A percentile compares a stretch with the other conserved stretches of the same genome.
Evolutionary conservation across 2,329 filamentous ascomycete genomes (phyloP).

Genomic region (Xylaria sp.): DNA sequence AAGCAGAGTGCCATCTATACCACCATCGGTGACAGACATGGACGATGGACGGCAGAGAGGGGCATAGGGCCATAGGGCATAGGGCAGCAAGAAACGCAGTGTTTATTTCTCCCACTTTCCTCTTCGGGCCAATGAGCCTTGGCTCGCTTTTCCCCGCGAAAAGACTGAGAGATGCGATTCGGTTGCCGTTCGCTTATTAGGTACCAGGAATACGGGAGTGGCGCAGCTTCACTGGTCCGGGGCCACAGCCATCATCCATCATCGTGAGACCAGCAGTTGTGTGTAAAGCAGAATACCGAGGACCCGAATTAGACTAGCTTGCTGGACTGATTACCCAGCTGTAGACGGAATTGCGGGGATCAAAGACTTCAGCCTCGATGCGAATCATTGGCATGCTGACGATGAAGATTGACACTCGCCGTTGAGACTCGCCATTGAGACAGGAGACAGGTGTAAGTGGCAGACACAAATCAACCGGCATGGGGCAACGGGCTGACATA

Average conservation of each 20-base stretch:
- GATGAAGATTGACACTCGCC: background rate
- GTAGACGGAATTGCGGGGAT: constrained; percentile 20
- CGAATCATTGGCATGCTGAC: constrained; percentile 14
- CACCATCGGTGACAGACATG: background rate
- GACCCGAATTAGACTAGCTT: background rate
- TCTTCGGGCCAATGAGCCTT: constrained; percentile 19
- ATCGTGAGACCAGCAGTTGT: constrained; percentile 3
- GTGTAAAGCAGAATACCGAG: background rate
- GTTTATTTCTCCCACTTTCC: constrained; percentile 25
- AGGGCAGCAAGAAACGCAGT: constrained; percentile 15
- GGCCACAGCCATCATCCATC: background rate
- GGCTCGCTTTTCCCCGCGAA: constrained; percentile 17
- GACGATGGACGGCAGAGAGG: constrained; percentile 15
- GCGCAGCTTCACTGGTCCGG: constrained; percentile 23
- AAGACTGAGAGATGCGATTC: constrained; percentile 3
- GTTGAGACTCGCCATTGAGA: background rate
- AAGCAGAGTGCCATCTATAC: constrained; percentile 12
- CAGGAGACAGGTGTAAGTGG: background rate
- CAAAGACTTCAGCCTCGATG: constrained; percentile 27
- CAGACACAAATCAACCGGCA: background rate
- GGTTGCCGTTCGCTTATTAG: background rate
- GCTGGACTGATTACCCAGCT: background rate
- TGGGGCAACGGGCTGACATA: constrained; percentile 9
- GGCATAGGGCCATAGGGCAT: background rate
- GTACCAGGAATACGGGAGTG: constrained; percentile 10